A percentile compares a stretch with the other conserved stretches of the same genome.
These are phyloP conservation scores for Penicillium waksmanii DNA, from an alignment of 495 filamentous ascomycete species.

Conservation along the genomic window DNA sequence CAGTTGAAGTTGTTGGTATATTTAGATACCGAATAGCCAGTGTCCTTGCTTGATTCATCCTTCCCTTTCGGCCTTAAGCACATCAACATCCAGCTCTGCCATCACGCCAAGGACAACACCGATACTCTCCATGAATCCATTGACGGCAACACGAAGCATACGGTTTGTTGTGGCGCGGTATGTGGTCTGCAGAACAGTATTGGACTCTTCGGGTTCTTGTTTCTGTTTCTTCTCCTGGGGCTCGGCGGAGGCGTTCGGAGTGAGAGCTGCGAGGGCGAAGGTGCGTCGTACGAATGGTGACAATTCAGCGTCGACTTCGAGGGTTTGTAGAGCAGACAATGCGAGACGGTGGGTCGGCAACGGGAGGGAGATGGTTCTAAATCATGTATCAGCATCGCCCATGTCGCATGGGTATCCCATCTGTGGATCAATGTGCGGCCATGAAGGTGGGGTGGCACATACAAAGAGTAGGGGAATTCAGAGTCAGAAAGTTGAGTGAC, in stretches of 20 bases:
- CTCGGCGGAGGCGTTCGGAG: conserved; percentile 22
- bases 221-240: conserved; percentile 32
- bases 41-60: conserved; percentile 20
- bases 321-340: conserved; percentile 69
- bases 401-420: background rate
- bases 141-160: conserved; percentile 95
- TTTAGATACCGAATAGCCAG: background rate
- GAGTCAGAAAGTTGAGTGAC: conserved; percentile 41
- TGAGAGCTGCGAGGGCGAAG: conserved; percentile 58
- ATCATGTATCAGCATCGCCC: conserved; percentile 6
- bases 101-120: conserved; percentile 82
- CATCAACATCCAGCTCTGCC: conserved; percentile 87
- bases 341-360: conserved; percentile 84
- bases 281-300: conserved; percentile 77
- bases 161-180: conserved; percentile 92
- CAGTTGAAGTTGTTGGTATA: background rate
- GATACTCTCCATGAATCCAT: conserved; percentile 95
- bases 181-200: conserved; percentile 68
- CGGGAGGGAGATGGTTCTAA: conserved; percentile 77
- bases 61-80: conserved; percentile 51
- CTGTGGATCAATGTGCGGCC: background rate
- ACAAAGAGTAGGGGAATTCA: conserved; percentile 77
- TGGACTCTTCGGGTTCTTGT: conserved; percentile 41
- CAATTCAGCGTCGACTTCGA: conserved; percentile 87
- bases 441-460: conserved; percentile 28